Conservation (phyloP, 2,329 filamentous ascomycete species). For the Alternaria hordeiaustralica region DNA sequence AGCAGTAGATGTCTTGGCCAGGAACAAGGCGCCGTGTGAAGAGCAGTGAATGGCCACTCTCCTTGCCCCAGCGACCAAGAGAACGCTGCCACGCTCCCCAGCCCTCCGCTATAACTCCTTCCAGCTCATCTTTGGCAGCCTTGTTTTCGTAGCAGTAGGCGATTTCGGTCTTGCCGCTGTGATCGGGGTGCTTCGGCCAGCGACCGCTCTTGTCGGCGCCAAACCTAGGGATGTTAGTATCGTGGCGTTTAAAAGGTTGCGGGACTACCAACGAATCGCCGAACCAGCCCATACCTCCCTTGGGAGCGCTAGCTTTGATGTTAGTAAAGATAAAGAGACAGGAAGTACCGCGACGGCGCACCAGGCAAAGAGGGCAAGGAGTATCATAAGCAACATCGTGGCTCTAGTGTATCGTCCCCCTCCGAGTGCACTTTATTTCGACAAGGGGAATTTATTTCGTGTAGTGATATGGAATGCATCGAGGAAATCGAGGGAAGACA, state of each 20-base stretch:
- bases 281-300: neutral
- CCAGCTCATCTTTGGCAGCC: neutral
- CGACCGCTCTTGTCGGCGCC: constrained; percentile 1
- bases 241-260: neutral
- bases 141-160: constrained; percentile 1
- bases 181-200: neutral
- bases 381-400: neutral
- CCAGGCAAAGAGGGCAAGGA: neutral
- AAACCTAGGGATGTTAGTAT: neutral
- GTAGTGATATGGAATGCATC: neutral
- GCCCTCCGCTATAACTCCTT: neutral
- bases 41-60: neutral
- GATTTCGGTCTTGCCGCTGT: neutral
- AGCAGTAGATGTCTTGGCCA: neutral
- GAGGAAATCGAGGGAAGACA: neutral
- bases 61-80: neutral
- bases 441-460: neutral
- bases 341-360: neutral
- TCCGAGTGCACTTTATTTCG: no score
- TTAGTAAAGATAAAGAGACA: neutral
- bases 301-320: neutral
- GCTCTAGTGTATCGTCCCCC: neutral
- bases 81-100: neutral
- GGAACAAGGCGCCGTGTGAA: neutral
- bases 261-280: neutral